These are phyloP conservation scores for Candida pseudoviswanathii DNA, from an alignment of 1,139 yeast species.

Conservation along the genomic window DNA sequence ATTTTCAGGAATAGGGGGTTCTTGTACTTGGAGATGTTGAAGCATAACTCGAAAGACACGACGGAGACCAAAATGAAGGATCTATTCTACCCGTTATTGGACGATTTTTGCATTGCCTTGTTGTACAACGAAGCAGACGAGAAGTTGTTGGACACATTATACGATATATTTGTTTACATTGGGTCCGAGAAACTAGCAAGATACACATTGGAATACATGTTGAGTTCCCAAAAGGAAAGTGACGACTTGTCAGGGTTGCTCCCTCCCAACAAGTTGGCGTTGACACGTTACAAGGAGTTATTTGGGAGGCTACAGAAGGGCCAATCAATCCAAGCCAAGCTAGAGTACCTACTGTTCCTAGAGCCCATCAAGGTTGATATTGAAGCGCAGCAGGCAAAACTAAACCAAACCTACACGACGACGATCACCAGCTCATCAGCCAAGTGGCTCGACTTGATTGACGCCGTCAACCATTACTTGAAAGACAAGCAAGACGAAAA, in stretches of 20 bases:
- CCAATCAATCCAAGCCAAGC: background rate
- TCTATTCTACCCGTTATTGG: constrained; percentile 48
- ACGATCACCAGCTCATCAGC: constrained; percentile 17
- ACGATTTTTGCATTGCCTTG: constrained; percentile 57
- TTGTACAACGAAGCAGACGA: constrained; percentile 69
- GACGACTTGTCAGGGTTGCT: constrained; percentile 45
- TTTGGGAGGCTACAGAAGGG: background rate
- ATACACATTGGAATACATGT: constrained; percentile 63
- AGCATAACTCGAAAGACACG: constrained; percentile 11
- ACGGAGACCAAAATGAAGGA: constrained; percentile 20
- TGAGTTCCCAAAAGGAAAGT: constrained; percentile 49
- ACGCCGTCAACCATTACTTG: constrained; percentile 29
- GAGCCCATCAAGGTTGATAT: constrained; percentile 32
- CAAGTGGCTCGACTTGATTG: constrained; percentile 30
- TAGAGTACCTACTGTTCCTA: constrained; percentile 25
- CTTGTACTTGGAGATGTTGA: constrained; percentile 56
- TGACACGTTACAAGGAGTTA: background rate
- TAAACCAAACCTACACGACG: constrained; percentile 6
- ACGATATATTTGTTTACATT: constrained; percentile 52
- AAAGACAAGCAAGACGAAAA: constrained; percentile 33
- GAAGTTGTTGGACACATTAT: constrained; percentile 47
- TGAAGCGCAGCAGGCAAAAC: constrained; percentile 20
- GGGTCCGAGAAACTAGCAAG: constrained; percentile 56
- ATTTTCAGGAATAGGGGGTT: constrained; percentile 83
- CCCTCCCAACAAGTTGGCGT: constrained; percentile 22